Conservation (phyloP, 768 basidiomycete species). For the Pisolithus microcarpus region DNA sequence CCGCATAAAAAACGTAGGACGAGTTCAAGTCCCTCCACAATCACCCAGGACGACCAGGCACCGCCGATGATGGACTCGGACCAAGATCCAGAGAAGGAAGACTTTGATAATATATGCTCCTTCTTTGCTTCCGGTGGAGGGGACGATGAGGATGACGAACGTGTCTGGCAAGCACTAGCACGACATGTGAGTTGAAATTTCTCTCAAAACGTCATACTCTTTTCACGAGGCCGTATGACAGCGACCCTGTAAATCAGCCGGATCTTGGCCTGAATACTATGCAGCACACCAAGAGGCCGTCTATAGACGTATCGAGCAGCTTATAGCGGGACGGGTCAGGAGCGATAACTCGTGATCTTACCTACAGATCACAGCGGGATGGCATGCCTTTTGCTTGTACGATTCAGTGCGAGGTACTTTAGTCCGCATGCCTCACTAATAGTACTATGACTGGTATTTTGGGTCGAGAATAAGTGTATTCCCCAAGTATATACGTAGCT, state of each 20-base stretch:
- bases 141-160: slow-evolving; percentile 38
- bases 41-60: background rate
- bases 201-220: background rate
- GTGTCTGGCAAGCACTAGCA: slow-evolving; percentile 47
- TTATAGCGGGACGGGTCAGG: slow-evolving; percentile 14
- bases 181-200: slow-evolving; percentile 35
- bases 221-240: slow-evolving; percentile 13
- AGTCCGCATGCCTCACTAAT: background rate
- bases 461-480: background rate
- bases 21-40: background rate
- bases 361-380: too few relatives aligned
- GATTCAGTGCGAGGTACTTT: too few relatives aligned
- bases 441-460: background rate
- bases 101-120: slow-evolving; percentile 44
- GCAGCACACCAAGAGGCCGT: slow-evolving; percentile 36
- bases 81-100: slow-evolving; percentile 24
- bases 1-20: slow-evolving; percentile 1
- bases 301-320: slow-evolving; percentile 33
- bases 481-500: slow-evolving; percentile 2
- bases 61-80: background rate
- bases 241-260: slow-evolving; percentile 35
- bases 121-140: slow-evolving; percentile 52
- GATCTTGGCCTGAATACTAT: slow-evolving; percentile 49
- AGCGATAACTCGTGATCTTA: slow-evolving; percentile 2
- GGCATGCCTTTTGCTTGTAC: background rate